phyloP scores from a whole-genome alignment of 2,329 filamentous ascomycete species.

The Sporothrix mexicana region DNA sequence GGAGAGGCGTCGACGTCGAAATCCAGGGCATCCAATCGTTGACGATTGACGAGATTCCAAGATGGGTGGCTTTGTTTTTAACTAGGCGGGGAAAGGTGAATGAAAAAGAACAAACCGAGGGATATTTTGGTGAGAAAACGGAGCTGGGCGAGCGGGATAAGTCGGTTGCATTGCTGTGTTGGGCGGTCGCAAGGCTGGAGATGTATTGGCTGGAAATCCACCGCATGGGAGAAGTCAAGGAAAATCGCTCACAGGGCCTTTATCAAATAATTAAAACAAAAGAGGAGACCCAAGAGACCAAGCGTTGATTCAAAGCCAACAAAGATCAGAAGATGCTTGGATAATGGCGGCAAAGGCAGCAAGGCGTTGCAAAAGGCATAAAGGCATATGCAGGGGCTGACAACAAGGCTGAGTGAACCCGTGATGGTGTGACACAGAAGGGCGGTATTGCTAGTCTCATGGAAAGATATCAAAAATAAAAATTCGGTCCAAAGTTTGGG shows the following conservation, averaged over 20 bases:
- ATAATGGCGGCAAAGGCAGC: background rate
- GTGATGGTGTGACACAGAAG: background rate
- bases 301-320: background rate
- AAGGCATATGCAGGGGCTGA: background rate
- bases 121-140: background rate
- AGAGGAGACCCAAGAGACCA: background rate
- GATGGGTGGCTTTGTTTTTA: background rate
- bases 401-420: background rate
- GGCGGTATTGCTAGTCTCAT: background rate
- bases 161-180: background rate
- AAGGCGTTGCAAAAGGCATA: constrained; percentile 2
- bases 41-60: background rate
- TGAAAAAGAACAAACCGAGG: background rate
- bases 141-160: background rate
- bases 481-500: too few species aligned
- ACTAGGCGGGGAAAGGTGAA: background rate
- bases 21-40: background rate
- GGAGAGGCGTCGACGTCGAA: background rate
- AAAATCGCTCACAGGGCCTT: too few species aligned
- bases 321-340: background rate
- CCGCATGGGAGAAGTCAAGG: background rate
- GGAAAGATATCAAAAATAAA: background rate
- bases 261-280: background rate
- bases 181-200: background rate
- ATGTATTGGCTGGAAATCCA: background rate